Conservation (phyloP, 2,329 filamentous ascomycete species). For the Rugonectria rugulosa region DNA sequence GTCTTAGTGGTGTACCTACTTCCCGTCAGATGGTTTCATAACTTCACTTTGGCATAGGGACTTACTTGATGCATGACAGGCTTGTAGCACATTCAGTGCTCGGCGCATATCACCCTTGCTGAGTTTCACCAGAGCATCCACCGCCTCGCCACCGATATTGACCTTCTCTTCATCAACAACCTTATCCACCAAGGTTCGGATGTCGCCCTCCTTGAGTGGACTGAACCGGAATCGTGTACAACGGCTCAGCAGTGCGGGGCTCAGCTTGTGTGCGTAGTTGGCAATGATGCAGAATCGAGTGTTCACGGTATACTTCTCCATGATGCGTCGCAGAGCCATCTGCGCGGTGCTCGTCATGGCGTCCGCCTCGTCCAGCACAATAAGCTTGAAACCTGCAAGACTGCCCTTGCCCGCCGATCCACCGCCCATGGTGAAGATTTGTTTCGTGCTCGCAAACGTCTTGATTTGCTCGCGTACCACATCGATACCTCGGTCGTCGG, state of each 20-base stretch:
- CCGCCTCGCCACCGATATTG: constrained; percentile 81
- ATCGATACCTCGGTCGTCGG: constrained; percentile 96
- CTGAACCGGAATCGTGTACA: constrained; percentile 97
- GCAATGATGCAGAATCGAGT: constrained; percentile 98
- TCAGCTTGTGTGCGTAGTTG: constrained; percentile 98
- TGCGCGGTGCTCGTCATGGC: constrained; percentile 99
- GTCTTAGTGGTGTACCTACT: constrained; percentile 71
- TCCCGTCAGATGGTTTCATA: constrained; percentile 11
- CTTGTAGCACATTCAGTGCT: constrained; percentile 93
- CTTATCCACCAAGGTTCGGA: constrained; percentile 83
- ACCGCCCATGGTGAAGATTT: constrained; percentile 82
- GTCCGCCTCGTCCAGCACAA: constrained; percentile 98
- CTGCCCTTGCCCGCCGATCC: constrained; percentile 56
- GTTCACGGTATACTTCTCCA: constrained; percentile 99
- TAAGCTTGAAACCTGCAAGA: constrained; percentile 87
- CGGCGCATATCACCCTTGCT: constrained; percentile 97
- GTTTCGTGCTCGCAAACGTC: constrained; percentile 97
- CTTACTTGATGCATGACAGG: constrained; percentile 91
- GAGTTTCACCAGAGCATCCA: constrained; percentile 82
- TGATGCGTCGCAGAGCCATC: constrained; percentile 95
- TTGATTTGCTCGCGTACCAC: constrained; percentile 99
- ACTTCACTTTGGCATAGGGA: constrained; percentile 2
- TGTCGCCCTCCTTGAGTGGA: constrained; percentile 88
- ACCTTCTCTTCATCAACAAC: constrained; percentile 89
- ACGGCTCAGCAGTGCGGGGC: constrained; percentile 87